phyloP scores from a whole-genome alignment of 1,284 basidiomycete species.

The Prillingera fragicola region DNA sequence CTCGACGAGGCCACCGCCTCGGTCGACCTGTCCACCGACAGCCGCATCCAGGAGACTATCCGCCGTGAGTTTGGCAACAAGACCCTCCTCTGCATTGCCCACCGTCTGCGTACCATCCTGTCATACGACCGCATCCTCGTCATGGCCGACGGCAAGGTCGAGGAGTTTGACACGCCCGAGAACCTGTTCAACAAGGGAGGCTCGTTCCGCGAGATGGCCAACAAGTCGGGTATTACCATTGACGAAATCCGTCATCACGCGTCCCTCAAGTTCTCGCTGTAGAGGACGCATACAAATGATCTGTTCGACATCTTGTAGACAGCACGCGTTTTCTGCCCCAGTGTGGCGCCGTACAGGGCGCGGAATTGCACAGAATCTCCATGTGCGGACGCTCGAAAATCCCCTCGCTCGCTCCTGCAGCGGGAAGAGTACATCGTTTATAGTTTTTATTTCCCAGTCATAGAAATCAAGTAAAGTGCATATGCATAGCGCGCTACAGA shows the following conservation, averaged over 20 bases:
- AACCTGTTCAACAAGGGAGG: slow-evolving; percentile 65
- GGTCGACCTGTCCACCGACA: slow-evolving; percentile 65
- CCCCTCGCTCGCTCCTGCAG: no score
- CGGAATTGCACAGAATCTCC: no score
- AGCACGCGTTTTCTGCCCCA: no score
- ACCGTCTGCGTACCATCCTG: slow-evolving; percentile 69
- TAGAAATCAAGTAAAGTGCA: no score
- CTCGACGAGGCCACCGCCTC: slow-evolving; percentile 55
- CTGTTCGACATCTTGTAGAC: no score
- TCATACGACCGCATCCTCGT: slow-evolving; percentile 68
- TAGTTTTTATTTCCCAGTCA: no score
- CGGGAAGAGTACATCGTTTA: no score
- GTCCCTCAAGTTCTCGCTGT: slow-evolving; percentile 2
- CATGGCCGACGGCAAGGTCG: slow-evolving; percentile 63
- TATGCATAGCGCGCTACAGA: no score
- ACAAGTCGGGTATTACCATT: slow-evolving; percentile 63
- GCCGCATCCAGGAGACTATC: slow-evolving; percentile 66
- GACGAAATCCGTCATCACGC: slow-evolving; percentile 55
- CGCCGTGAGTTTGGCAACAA: slow-evolving; percentile 59
- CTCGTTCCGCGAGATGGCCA: slow-evolving; percentile 69
- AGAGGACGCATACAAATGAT: no score
- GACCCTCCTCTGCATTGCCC: slow-evolving; percentile 63
- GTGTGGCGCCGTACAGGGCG: no score
- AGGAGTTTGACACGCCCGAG: slow-evolving; percentile 72
- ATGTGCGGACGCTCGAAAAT: no score